These are phyloP conservation scores for Durusdinium trenchii DNA, from an alignment of 73 alveolate genomes.

Conservation along the genomic window DNA sequence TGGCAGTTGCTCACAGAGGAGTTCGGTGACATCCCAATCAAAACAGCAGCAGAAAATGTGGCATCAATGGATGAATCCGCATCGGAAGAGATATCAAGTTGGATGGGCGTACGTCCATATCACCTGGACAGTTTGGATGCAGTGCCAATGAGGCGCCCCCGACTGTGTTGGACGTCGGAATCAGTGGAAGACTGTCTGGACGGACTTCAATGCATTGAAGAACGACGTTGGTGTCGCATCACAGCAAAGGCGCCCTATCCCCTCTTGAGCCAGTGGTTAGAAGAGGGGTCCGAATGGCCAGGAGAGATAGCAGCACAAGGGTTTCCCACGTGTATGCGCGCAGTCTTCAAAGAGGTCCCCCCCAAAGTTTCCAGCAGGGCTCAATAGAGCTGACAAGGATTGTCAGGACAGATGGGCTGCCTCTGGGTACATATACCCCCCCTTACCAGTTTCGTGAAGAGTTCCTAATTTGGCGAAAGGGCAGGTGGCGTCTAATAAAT, in stretches of 20 bases:
- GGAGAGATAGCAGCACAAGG: background rate
- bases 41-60: background rate
- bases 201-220: background rate
- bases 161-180: slow-evolving; percentile 17
- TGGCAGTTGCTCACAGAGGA: background rate
- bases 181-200: background rate
- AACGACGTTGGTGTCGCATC: background rate
- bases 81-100: background rate
- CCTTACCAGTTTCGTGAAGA: background rate
- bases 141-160: slow-evolving; percentile 10
- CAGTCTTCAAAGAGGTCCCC: background rate
- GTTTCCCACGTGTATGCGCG: background rate
- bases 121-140: background rate
- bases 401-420: background rate
- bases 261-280: background rate
- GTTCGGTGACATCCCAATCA: background rate
- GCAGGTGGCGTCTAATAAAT: background rate
- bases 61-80: background rate
- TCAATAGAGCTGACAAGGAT: background rate
- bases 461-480: background rate
- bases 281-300: background rate
- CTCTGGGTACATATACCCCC: background rate
- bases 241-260: background rate
- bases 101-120: background rate
- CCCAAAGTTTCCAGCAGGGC: background rate